Percentiles rank a stretch among this genome's conserved stretches.
Evolutionary conservation across 1,284 basidiomycete genomes (phyloP).

Genomic region (Irpex rosettiformis): DNA sequence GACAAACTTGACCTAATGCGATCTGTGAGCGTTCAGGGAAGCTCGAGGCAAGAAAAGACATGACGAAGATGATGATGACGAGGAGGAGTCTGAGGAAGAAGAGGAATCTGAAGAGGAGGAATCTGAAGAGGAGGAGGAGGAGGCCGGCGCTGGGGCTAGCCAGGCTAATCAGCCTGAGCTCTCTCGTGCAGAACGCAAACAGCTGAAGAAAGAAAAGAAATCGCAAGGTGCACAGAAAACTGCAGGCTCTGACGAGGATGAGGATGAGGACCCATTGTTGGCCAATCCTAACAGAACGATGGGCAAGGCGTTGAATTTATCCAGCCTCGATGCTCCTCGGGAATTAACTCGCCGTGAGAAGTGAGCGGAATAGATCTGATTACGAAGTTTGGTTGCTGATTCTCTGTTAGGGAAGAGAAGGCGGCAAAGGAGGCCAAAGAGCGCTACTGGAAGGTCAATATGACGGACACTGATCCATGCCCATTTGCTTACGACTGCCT

Average conservation of each 20-base stretch:
- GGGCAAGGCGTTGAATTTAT: constrained; percentile 26
- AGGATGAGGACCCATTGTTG: constrained; percentile 26
- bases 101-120: constrained; percentile 13
- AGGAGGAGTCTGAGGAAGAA: constrained; percentile 25
- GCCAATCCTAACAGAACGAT: constrained; percentile 29
- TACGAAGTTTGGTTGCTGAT: neutral
- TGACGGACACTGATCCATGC: neutral
- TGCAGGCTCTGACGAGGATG: constrained; percentile 28
- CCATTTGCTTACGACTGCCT: neutral
- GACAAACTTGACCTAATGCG: neutral
- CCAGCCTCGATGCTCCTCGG: constrained; percentile 24
- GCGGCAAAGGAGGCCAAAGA: constrained; percentile 88
- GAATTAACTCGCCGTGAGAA: constrained; percentile 28
- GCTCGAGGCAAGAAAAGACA: constrained; percentile 13
- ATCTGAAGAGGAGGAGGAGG: constrained; percentile 10
- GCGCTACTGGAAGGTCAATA: constrained; percentile 74
- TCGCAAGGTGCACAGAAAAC: constrained; percentile 21
- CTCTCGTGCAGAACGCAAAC: constrained; percentile 25
- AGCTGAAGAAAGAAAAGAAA: constrained; percentile 29
- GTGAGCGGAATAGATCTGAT: constrained; percentile 9
- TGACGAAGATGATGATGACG: constrained; percentile 26
- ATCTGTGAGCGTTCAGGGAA: constrained; percentile 8
- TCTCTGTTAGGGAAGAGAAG: constrained; percentile 70
- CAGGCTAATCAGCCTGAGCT: constrained; percentile 23
- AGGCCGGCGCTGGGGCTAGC: constrained; percentile 12